Evolutionary conservation across 331 rosid species (phyloP).

Genomic region (Malus hybrid): DNA sequence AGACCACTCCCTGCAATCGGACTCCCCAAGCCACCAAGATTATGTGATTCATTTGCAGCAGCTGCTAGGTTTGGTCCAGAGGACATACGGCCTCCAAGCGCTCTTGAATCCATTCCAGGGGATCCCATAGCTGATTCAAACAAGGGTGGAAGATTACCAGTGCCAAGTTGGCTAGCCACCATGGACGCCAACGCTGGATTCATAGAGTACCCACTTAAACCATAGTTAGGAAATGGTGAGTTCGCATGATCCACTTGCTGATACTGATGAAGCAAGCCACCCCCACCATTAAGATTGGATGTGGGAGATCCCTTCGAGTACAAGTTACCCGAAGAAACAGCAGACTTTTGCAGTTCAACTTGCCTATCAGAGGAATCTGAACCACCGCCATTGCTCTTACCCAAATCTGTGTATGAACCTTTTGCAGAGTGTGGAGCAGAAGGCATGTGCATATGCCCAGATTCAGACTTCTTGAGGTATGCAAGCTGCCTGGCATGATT

Average conservation of each 20-base stretch:
- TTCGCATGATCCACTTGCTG: constrained; percentile 64
- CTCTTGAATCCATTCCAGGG: constrained; percentile 70
- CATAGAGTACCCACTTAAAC: constrained; percentile 57
- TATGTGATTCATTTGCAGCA: constrained; percentile 58
- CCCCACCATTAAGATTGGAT: constrained; percentile 57
- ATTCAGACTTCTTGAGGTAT: constrained; percentile 61
- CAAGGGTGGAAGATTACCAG: constrained; percentile 61
- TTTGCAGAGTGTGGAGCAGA: constrained; percentile 26
- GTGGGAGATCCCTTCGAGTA: constrained; percentile 60
- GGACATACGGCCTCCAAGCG: constrained; percentile 66
- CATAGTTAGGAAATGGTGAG: constrained; percentile 57
- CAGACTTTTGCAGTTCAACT: constrained; percentile 45
- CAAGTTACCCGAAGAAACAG: constrained; percentile 31
- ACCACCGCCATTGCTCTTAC: constrained; percentile 44
- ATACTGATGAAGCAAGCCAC: constrained; percentile 47
- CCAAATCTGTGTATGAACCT: constrained; percentile 39
- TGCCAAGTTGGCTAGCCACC: constrained; percentile 83
- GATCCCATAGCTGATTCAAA: constrained; percentile 66
- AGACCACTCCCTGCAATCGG: constrained; percentile 59
- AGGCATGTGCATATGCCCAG: constrained; percentile 43
- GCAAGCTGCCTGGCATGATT: constrained; percentile 55
- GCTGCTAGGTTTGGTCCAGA: constrained; percentile 44
- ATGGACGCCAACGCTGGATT: constrained; percentile 67
- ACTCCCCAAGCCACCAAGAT: constrained; percentile 63
- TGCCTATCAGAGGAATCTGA: constrained; percentile 49